Percentiles rank a stretch among this genome's conserved stretches.
Evolutionary conservation across 2,329 filamentous ascomycete species (phyloP).

Genomic region (Fusarium mexicanum): DNA sequence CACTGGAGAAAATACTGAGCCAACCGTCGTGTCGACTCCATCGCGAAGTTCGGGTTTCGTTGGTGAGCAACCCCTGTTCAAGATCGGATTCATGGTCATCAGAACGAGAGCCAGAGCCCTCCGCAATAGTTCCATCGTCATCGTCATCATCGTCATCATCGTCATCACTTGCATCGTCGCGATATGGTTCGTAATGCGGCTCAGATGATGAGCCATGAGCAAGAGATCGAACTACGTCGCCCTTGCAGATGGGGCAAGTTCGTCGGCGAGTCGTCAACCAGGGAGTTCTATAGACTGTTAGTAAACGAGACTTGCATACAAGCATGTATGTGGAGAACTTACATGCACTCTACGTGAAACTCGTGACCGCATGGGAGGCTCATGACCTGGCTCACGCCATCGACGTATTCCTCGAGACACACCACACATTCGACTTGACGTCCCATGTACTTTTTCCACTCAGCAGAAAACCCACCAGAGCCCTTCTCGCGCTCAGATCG

Average conservation of each 20-base stretch:
- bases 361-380: slow-evolving; percentile 97
- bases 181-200: slow-evolving; percentile 64
- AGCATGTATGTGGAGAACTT: slow-evolving; percentile 56
- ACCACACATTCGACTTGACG: slow-evolving; percentile 90
- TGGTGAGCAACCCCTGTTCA: slow-evolving; percentile 53
- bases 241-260: slow-evolving; percentile 99
- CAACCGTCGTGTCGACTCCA: slow-evolving; percentile 48
- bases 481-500: slow-evolving; percentile 61
- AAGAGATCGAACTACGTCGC: slow-evolving; percentile 84
- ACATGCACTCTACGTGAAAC: slow-evolving; percentile 99
- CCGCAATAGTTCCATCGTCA: slow-evolving; percentile 52
- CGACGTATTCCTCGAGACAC: slow-evolving; percentile 94
- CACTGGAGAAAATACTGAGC: slow-evolving; percentile 52
- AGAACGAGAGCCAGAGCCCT: slow-evolving; percentile 46
- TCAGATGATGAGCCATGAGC: slow-evolving; percentile 62
- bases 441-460: slow-evolving; percentile 75
- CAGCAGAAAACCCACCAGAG: slow-evolving; percentile 52
- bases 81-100: slow-evolving; percentile 51
- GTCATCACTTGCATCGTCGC: slow-evolving; percentile 59
- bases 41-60: slow-evolving; percentile 33
- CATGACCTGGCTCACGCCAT: slow-evolving; percentile 95
- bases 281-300: slow-evolving; percentile 73
- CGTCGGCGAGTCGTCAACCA: slow-evolving; percentile 95
- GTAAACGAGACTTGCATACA: background rate
- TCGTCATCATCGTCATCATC: slow-evolving; percentile 53